Percentiles rank a stretch among this genome's conserved stretches.
phyloP scores from a whole-genome alignment of 2,329 filamentous ascomycete species.

The Mycosphaerella sp. region DNA sequence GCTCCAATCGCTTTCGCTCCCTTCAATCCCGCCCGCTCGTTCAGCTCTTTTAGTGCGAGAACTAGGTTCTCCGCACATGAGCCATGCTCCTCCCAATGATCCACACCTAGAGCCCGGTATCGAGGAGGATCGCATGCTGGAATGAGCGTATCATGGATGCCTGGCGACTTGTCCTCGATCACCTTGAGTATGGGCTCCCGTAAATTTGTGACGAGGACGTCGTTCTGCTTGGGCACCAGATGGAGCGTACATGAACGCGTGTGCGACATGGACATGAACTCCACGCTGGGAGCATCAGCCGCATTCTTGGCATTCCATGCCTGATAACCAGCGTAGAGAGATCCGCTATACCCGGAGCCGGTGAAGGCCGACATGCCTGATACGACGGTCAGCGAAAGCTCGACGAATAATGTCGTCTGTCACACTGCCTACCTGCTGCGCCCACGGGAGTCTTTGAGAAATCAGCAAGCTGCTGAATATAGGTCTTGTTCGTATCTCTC shows the following conservation, averaged over 20 bases:
- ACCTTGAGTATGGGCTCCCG: slow-evolving; percentile 43
- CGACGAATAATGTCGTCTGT: too few species aligned
- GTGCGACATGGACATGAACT: slow-evolving; percentile 44
- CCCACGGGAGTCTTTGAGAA: slow-evolving; percentile 48
- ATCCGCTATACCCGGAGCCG: slow-evolving; percentile 43
- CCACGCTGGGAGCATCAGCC: slow-evolving; percentile 37
- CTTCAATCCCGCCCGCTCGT: slow-evolving; percentile 42
- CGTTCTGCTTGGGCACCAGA: slow-evolving; percentile 37
- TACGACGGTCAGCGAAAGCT: background rate
- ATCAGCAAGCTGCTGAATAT: slow-evolving; percentile 45
- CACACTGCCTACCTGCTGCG: slow-evolving; percentile 34
- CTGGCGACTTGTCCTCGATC: slow-evolving; percentile 40
- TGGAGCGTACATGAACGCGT: slow-evolving; percentile 39
- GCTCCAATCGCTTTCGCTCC: slow-evolving; percentile 43
- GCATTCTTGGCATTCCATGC: slow-evolving; percentile 38
- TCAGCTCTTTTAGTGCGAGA: slow-evolving; percentile 44
- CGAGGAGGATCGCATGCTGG: slow-evolving; percentile 43
- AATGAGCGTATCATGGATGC: slow-evolving; percentile 44
- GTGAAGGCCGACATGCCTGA: slow-evolving; percentile 35
- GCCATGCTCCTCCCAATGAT: slow-evolving; percentile 42
- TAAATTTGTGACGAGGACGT: slow-evolving; percentile 42
- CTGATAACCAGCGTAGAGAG: slow-evolving; percentile 45
- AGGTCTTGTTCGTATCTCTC: slow-evolving; percentile 44
- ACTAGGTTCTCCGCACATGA: slow-evolving; percentile 46
- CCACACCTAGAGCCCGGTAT: slow-evolving; percentile 39